Evolutionary conservation across 192 early-diverging fungal genomes (phyloP), one percentile per base, ranked within the genome.

Genomic region (Coemansia sp.): DNA sequence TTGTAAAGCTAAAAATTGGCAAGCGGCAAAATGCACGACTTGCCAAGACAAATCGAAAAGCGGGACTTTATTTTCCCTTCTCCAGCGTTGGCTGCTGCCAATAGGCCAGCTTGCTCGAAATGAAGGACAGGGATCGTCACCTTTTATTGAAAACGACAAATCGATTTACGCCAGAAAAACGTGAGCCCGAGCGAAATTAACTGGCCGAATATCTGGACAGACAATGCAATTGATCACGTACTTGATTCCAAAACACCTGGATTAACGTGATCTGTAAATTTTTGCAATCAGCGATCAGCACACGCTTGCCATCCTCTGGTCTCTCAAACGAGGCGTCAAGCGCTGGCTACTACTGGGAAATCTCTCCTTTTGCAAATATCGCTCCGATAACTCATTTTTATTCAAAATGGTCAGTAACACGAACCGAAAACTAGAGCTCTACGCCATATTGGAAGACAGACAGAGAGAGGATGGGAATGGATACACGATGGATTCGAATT

Each of bases 361-460:
- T 55, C 29, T 32, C 54, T 55, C 54, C 26, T 45, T 55, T 55
- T 26, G 54, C 48, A 49, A n/a, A 19, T 49, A 19, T 20, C 19
- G 16, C 48, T 18, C 48, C 18, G 48, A 49, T 49, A 19, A 19
- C 18, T 20, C 48, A 19, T 49, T 20, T 20, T 18, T 49, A n/a
- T 49, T 49, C 19, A 49, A 49, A 49, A 49, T 49, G 48, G 48
- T 49, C 48, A 49, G 48, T 49, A 49, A 18, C 48, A 45, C 41
- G 41, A 4, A 45, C 41, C 41, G 41, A n/a, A 45, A 45, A 4
- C 41, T n/a, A n/a, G 41, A 13, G 41, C 41, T 45, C 7, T 35
- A 35, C 32, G 32, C 32, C 32, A 35, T 35, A 35, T 8, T 35
- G 32, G 32, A 35, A 45, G 41, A 45, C 14, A 45, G 41, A 45